Conservation (phyloP, 2,329 filamentous ascomycete species). For the Dactylellina leptospora region DNA sequence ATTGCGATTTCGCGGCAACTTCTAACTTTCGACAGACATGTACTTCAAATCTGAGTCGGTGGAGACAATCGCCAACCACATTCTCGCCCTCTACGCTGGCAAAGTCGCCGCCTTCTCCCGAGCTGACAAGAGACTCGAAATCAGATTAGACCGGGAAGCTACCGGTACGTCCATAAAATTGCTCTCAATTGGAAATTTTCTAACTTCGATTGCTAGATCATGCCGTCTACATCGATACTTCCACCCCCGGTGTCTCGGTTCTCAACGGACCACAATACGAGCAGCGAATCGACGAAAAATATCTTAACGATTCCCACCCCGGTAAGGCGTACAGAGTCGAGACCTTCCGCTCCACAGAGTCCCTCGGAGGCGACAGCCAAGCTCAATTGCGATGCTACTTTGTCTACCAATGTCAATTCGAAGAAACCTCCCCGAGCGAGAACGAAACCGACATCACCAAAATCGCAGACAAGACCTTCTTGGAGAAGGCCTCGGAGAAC, state of each 20-base stretch:
- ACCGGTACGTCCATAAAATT: constrained; percentile 49
- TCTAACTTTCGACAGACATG: constrained; percentile 51
- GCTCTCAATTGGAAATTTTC: neutral
- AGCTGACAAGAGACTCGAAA: constrained; percentile 92
- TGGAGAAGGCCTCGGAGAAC: constrained; percentile 94
- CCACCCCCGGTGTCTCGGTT: constrained; percentile 81
- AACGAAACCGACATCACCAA: constrained; percentile 88
- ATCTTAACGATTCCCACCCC: constrained; percentile 79
- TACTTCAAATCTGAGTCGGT: constrained; percentile 57
- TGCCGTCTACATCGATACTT: constrained; percentile 98
- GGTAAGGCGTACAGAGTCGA: constrained; percentile 88
- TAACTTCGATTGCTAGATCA: constrained; percentile 69
- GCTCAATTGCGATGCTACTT: constrained; percentile 96
- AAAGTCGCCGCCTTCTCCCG: constrained; percentile 93
- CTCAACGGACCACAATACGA: constrained; percentile 88
- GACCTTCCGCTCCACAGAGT: constrained; percentile 91
- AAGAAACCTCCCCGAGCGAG: constrained; percentile 74
- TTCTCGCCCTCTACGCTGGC: constrained; percentile 94
- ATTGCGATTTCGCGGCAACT: neutral
- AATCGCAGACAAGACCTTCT: constrained; percentile 90
- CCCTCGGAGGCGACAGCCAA: constrained; percentile 76
- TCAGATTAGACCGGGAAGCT: constrained; percentile 93
- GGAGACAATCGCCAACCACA: constrained; percentile 88
- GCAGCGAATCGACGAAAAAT: constrained; percentile 91
- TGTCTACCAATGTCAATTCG: constrained; percentile 95